Conservation (phyloP, 2,329 filamentous ascomycete species). For the Gnomoniopsis sp. region DNA sequence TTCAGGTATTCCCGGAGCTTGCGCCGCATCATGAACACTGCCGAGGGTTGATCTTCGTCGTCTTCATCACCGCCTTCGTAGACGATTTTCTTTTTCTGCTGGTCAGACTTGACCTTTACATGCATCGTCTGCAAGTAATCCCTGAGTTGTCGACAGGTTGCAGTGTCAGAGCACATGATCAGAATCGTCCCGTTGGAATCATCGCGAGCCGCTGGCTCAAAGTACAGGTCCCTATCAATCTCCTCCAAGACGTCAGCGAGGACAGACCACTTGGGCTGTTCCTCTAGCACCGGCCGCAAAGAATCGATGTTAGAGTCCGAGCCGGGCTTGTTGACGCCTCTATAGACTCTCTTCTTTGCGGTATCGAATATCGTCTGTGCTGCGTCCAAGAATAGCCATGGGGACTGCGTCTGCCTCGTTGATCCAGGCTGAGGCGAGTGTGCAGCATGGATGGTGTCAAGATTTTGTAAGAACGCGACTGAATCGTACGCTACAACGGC, state of each 20-base stretch:
- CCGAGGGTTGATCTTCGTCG: conserved; percentile 64
- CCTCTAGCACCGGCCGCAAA: conserved; percentile 79
- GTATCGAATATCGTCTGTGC: conserved; percentile 92
- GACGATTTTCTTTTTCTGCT: conserved; percentile 29
- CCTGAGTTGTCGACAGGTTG: conserved; percentile 81
- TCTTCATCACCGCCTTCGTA: conserved; percentile 41
- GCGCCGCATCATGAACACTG: conserved; percentile 83
- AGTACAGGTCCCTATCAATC: conserved; percentile 86
- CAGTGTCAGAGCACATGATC: conserved; percentile 90
- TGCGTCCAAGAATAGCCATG: conserved; percentile 94
- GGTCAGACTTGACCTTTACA: conserved; percentile 54
- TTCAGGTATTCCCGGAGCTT: conserved; percentile 81
- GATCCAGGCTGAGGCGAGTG: conserved; percentile 86
- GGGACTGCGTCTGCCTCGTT: conserved; percentile 82
- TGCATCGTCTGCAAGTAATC: conserved; percentile 94
- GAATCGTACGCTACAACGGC: conserved; percentile 81
- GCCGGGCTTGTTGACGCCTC: conserved; percentile 57
- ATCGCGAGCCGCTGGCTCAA: conserved; percentile 72
- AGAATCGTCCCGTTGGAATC: conserved; percentile 89
- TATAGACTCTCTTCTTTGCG: conserved; percentile 83
- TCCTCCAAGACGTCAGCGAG: conserved; percentile 89
- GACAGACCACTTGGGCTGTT: conserved; percentile 89
- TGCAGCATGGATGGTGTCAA: conserved; percentile 90
- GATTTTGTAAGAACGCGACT: conserved; percentile 85
- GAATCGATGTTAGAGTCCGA: conserved; percentile 52